Evolutionary conservation across 306 rosid genomes (phyloP), one percentile per base, ranked within the genome.

Genomic region (Cucurbita moschata): DNA sequence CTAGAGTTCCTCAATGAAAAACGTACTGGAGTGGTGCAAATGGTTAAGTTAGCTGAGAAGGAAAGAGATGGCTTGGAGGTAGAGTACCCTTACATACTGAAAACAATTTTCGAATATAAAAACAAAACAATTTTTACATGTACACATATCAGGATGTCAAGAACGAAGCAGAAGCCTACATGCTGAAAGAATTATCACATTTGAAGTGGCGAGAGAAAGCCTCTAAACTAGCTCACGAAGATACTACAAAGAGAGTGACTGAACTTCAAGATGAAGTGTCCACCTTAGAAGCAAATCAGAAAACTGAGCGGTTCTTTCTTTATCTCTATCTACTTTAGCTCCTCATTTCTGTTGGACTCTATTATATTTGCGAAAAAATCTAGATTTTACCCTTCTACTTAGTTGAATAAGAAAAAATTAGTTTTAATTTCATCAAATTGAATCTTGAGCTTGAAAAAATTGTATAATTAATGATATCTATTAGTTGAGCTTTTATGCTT

Each of bases 31-130:
- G 97, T 89, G 79, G 97, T 90, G 66, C 96, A 94, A 84, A 94
- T 94, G 96, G 99, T 94, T 72, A 94, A 91, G 89, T 85, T 94
- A 75, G 89, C 99, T 12, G 99, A 91, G 87, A 94, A 91, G 85
- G 97, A 94, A 85, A 94, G 92, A 82, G 95, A 94, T 76, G 75
- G 88, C 74, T 84, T 91, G 85, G 99, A 94, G 97, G 99, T 82
- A 83, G 10, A 83, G 77, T 77, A 57, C 75, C 56, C 26, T 81
- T 77, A 57, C 38, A 10, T 21, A 71, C 68, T 73, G 21, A 43
- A 39, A 18, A 49, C 55, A 61, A 59, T 73, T 44, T 71, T 38
- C 39, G 47, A 46, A 7, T 46, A 73, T 54, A 42, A 56, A 38
- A 73, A 56, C 23, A 40, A 56, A 56, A 73, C 13, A n/a, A 2